A percentile compares a stretch with the other conserved stretches of the same genome.
These are phyloP conservation scores for Mortierella sp. DNA, from an alignment of 371 early-diverging fungal species.

Conservation along the genomic window DNA sequence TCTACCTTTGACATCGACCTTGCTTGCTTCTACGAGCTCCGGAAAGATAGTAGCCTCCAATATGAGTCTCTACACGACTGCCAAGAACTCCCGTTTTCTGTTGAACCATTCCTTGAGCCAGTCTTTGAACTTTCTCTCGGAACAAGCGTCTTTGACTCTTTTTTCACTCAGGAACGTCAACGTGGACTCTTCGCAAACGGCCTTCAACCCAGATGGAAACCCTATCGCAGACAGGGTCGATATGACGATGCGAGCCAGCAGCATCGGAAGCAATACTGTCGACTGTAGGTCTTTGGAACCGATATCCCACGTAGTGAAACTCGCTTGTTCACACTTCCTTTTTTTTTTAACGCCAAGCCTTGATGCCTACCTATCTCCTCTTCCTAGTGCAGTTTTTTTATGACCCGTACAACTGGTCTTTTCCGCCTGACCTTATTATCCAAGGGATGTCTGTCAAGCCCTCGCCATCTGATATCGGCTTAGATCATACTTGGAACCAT, in stretches of 20 bases:
- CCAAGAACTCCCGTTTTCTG: slow-evolving; percentile 15
- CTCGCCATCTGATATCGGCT: slow-evolving; percentile 37
- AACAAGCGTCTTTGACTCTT: slow-evolving; percentile 31
- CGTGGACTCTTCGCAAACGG: slow-evolving; percentile 31
- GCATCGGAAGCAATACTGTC: slow-evolving; percentile 36
- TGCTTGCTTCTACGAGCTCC: too few relatives aligned
- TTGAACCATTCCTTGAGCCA: slow-evolving; percentile 25
- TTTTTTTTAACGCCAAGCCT: background rate
- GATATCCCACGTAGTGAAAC: too few relatives aligned
- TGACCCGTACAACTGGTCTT: slow-evolving; percentile 50
- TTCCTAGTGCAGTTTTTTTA: slow-evolving; percentile 37
- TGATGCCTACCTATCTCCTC: background rate
- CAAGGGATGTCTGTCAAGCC: slow-evolving; percentile 21
- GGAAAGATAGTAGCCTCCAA: too few relatives aligned
- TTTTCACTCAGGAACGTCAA: slow-evolving; percentile 42
- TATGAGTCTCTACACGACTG: slow-evolving; percentile 36
- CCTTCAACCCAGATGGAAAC: slow-evolving; percentile 35
- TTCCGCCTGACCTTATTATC: slow-evolving; percentile 48
- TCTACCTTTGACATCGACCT: too few relatives aligned
- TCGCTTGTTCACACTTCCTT: too few relatives aligned
- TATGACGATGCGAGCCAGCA: slow-evolving; percentile 42
- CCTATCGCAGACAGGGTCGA: slow-evolving; percentile 38
- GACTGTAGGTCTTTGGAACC: slow-evolving; percentile 27
- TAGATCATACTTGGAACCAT: slow-evolving; percentile 41
- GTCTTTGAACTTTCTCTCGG: slow-evolving; percentile 31